phyloP scores from a whole-genome alignment of 2,329 filamentous ascomycete species.

The Aspergillus sp. region DNA sequence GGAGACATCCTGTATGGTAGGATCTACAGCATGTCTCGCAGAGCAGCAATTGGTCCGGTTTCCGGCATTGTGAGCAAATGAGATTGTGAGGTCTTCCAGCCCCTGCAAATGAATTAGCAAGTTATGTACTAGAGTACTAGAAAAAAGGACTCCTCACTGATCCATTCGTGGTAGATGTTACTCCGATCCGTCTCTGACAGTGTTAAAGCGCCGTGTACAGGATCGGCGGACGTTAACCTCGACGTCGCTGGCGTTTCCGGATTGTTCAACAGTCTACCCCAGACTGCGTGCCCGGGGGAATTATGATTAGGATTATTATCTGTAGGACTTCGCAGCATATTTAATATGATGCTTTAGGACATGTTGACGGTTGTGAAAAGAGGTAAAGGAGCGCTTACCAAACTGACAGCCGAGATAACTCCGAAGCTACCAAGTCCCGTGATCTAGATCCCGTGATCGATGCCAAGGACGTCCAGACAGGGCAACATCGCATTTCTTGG shows the following conservation, averaged over 20 bases:
- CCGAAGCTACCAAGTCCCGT: background rate
- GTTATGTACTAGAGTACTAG: background rate
- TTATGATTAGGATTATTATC: background rate
- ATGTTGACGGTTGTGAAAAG: background rate
- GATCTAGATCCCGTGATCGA: background rate
- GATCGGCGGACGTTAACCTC: background rate
- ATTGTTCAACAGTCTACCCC: background rate
- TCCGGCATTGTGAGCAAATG: conserved; percentile 22
- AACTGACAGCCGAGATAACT: background rate
- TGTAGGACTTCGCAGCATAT: background rate
- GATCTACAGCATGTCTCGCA: conserved; percentile 27
- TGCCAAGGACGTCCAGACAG: background rate
- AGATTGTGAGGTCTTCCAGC: conserved; percentile 24
- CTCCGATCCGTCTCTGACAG: conserved; percentile 14
- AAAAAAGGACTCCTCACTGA: conserved; percentile 14
- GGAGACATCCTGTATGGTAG: conserved; percentile 22
- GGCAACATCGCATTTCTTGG: background rate
- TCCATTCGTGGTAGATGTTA: conserved; percentile 25
- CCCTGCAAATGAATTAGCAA: conserved; percentile 12
- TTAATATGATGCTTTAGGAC: background rate
- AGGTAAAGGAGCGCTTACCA: background rate
- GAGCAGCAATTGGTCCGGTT: conserved; percentile 18
- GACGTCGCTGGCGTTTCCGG: background rate
- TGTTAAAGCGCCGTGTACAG: background rate
- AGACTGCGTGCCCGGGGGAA: background rate